Conservation (phyloP, 805 yeast genomes). For the Henningerozyma blattae region DNA sequence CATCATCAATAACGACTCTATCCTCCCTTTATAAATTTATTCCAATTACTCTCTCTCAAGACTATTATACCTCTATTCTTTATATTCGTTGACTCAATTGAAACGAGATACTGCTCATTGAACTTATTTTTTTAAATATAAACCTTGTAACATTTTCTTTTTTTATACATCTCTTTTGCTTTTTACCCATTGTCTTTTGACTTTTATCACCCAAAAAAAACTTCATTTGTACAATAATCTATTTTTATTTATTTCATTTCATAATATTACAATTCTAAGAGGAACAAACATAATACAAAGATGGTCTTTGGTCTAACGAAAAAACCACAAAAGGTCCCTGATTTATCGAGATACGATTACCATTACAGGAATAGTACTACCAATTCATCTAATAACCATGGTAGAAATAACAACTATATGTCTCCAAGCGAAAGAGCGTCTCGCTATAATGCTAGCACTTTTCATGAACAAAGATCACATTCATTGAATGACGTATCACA, state of each 20-base stretch:
- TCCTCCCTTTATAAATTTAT: no score
- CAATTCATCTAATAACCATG: conserved; percentile 11
- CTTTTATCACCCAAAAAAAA: no score
- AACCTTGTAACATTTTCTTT: no score
- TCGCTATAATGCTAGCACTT: background rate
- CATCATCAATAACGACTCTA: no score
- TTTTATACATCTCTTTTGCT: no score
- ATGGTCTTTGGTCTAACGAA: conserved; percentile 17
- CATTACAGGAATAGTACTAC: conserved; percentile 20
- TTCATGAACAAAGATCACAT: conserved; percentile 2
- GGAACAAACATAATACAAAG: conserved; percentile 3
- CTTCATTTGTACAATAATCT: no score
- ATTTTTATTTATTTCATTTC: background rate
- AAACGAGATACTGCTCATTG: no score
- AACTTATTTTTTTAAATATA: no score
- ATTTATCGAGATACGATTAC: conserved; percentile 27
- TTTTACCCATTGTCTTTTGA: no score
- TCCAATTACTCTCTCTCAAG: no score
- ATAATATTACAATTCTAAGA: conserved; percentile 4
- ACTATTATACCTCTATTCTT: no score
- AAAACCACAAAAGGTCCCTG: conserved; percentile 25
- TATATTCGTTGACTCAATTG: no score
- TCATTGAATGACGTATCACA: conserved; percentile 1
- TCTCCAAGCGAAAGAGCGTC: conserved; percentile 1
- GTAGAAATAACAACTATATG: background rate